Evolutionary conservation across 2,329 filamentous ascomycete species (phyloP), one percentile per base, ranked within the genome.

Genomic region (Neonectria magnoliae): DNA sequence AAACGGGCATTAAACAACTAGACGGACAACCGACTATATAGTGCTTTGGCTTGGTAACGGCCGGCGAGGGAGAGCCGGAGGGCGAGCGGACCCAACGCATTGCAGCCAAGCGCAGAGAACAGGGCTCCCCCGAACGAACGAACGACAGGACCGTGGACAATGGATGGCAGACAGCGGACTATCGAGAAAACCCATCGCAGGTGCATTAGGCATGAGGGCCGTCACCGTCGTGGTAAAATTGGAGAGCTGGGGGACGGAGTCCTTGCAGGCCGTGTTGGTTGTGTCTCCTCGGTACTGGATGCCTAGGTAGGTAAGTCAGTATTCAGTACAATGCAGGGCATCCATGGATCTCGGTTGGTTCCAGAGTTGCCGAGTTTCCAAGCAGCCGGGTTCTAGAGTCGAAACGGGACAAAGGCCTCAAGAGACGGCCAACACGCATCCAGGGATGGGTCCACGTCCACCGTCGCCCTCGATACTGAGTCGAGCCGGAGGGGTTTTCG

Each of bases 21-120:
- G 52, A 44, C 38, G 41, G 42, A 27, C 36, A 52, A 52, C 36
- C 31, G 29, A 41, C 62, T 65, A 65, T 65, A 65, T 65, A 65
- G 29, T 33, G 4, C 10, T 33, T 3, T n/a, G 8, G 6, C 9
- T 10, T 10, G 8, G 38, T 7, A 41, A 5, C 16, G 4, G 36
- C 16, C 8, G 14, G 36, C 6, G 36, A 38, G 33, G 33, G 14
- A 36, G 33, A 36, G 33, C 33, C 14, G 33, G 33, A 27, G 45
- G 18, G 45, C 14, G 45, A n/a, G 9, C 25, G 5, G 16, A 44
- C n/a, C 41, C 45, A 31, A 29, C 45, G 9, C 27, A 51, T 51
- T 27, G 25, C 7, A 25, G 25, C 22, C 22, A 48, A 48, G 45
- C 27, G 47, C 27, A 50, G 29, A 11, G n/a, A 33, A n/a, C 48